Evolutionary conservation across 768 basidiomycete genomes (phyloP).

Genomic region (Russula brevipes): DNA sequence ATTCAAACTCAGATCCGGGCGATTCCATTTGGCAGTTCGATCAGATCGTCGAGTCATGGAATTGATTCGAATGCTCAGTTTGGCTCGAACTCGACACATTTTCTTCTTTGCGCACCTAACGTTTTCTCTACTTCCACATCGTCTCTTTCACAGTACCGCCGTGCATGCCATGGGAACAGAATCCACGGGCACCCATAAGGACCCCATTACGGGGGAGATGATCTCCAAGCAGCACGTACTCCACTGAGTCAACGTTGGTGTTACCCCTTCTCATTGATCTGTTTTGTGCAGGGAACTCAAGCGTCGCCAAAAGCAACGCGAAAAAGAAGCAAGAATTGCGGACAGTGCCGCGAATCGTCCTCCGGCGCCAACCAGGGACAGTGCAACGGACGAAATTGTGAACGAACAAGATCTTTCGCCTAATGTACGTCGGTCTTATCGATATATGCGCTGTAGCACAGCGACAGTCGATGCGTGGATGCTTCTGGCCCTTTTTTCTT

Average conservation of each 20-base stretch:
- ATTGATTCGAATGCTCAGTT: constrained; percentile 28
- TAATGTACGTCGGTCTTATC: constrained; percentile 54
- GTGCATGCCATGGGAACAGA: constrained; percentile 38
- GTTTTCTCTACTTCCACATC: not conserved
- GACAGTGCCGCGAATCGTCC: constrained; percentile 58
- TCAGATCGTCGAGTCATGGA: not conserved
- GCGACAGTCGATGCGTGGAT: not conserved
- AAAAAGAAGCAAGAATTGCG: constrained; percentile 67
- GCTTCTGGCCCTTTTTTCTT: not conserved
- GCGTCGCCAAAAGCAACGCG: constrained; percentile 82
- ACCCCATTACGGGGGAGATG: constrained; percentile 91
- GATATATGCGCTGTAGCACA: not conserved
- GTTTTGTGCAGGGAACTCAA: constrained; percentile 73
- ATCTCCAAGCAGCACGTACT: constrained; percentile 85
- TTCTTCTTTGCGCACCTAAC: too few species aligned
- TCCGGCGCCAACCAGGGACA: constrained; percentile 32
- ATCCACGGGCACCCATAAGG: constrained; percentile 46
- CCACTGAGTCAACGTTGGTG: constrained; percentile 10
- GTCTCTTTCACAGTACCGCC: not conserved
- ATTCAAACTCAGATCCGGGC: constrained; percentile 17
- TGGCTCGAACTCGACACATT: not conserved
- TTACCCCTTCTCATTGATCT: constrained; percentile 27
- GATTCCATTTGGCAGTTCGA: constrained; percentile 2
- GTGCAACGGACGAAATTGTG: constrained; percentile 35
- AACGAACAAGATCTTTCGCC: constrained; percentile 87